These are phyloP conservation scores for Ilyonectria robusta DNA, from an alignment of 2,329 filamentous ascomycete genomes.

Conservation along the genomic window DNA sequence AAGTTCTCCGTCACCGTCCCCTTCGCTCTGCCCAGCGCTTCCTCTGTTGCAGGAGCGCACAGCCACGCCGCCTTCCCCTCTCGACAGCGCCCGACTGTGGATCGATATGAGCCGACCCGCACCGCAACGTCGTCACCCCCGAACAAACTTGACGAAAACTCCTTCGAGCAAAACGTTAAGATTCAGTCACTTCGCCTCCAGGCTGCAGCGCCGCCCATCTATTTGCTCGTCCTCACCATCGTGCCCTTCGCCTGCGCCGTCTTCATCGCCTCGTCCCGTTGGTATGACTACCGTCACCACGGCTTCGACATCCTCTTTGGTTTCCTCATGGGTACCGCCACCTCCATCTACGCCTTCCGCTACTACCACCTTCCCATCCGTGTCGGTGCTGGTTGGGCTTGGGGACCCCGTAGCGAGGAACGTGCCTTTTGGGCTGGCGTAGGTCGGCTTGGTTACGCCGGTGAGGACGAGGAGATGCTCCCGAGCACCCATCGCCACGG, in stretches of 20 bases:
- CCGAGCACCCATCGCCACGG: constrained; percentile 31
- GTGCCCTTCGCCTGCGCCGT: constrained; percentile 81
- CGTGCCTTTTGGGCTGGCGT: constrained; percentile 86
- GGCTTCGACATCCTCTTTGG: constrained; percentile 94
- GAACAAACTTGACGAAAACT: constrained; percentile 43
- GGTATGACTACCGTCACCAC: constrained; percentile 90
- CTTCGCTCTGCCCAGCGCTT: constrained; percentile 69
- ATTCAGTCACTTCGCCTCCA: constrained; percentile 69
- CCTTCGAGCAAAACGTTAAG: constrained; percentile 50
- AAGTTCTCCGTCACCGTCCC: constrained; percentile 84
- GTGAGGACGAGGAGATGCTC: constrained; percentile 52
- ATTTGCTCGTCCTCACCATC: constrained; percentile 79
- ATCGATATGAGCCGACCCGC: constrained; percentile 52
- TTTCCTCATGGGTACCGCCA: constrained; percentile 80
- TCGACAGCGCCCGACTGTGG: constrained; percentile 65
- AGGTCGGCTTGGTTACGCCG: constrained; percentile 71
- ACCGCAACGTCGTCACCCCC: constrained; percentile 40
- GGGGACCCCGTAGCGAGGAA: constrained; percentile 81
- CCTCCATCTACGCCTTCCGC: constrained; percentile 82
- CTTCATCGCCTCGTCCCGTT: constrained; percentile 88
- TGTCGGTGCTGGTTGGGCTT: constrained; percentile 87
- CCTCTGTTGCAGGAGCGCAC: constrained; percentile 62
- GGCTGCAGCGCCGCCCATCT: constrained; percentile 86
- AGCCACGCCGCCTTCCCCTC: constrained; percentile 84
- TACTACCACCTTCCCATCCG: constrained; percentile 87